Evolutionary conservation across 1,284 basidiomycete genomes (phyloP), one percentile per base, ranked within the genome.

Genomic region (Heterobasidion irregulare): DNA sequence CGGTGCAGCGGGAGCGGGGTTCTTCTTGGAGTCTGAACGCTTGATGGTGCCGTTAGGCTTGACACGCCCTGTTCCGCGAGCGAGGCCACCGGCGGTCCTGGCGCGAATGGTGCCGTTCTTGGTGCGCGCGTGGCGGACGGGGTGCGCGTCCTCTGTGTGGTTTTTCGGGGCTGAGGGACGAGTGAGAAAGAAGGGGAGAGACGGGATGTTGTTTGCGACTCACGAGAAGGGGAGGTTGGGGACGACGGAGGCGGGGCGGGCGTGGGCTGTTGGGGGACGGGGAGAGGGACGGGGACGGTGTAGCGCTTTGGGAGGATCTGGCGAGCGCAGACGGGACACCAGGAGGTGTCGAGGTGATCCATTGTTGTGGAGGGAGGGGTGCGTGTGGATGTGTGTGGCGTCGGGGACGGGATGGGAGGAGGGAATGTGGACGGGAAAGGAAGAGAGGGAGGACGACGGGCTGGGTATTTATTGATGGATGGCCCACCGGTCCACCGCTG

Each of bases 291-390:
- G 19, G 60, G 53, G 56, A 86, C 76, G 18, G 73, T 74, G 59
- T 72, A 73, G 60, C 84, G 82, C 64, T 85, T 86, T 32, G 87
- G 87, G 26, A 80, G 71, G 59, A 89, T 89, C 59, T 83, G 81
- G 62, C 79, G 74, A 62, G 82, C 77, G 72, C 87, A 89, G 63
- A 79, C 79, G 52, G 84, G 84, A 75, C 87, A 89, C 83, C 84
- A 89, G 53, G 77, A 73, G 58, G 82, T 75, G 71, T 86, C 73
- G 69, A 75, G 60, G 52, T 63, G 64, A 57, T 62, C 62, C 62
- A 67, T 64, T 59, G 60, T 64, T 59, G 60, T 60, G 62, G 65
- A 26, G 26, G 26, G 26, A 26, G 53, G 50, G 18, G 18, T 1
- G 18, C 2, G 26, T 26, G 26, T 26, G 26, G 3, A 5, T 5